Base-by-base conservation (phyloP, 345 rosid genomes). In the Dipteronia sinensis region DNA sequence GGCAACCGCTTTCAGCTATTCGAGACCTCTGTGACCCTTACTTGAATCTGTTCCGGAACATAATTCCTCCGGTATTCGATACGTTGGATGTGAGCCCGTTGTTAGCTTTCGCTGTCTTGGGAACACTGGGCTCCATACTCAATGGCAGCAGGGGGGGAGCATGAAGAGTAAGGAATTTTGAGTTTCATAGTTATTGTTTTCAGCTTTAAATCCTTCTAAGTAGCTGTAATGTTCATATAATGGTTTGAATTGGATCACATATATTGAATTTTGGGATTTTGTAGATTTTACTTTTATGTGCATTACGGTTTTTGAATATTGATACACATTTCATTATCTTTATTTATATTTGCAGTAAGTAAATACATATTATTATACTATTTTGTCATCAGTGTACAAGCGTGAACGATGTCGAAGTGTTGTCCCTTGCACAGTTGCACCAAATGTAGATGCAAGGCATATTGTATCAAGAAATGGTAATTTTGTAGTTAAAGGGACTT, bases 21-120 rank as follows among this genome's bases (percentile, higher is more conserved):
- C 85, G 96, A 75, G 98, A 91, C 84, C 87, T 93, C 0, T 93
- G 96, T 9, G 99, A 93, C 80, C 99, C 97, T 4, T 93, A 95
- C 63, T 81, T 95, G 77, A 93, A 91, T 80, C 84, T 95, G 83
- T 95, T 95, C 68, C 87, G 98, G 88, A 93, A 90, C 61, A 82
- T 95, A 31, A 91, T 92, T 67, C 98, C 98, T 46, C 99, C 96
- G 0, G 79, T 92, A 31, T 92, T 93, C 44, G 90, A 92, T 71
- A 90, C 98, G 0, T 86, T 95, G 67, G 99, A 95, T 63, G 88
- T 90, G 25, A 93, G 98, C 65, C 98, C 99, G 6, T 79, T 95
- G 67, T 85, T 95, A 65, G 98, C 94, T 59, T 95, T 95, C 23
- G 90, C 97, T 0, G 90, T 93, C 46, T 71, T 95, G 82, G 98